Base-by-base conservation (phyloP, 441 rosid genomes). In the Viola pubescens region DNA sequence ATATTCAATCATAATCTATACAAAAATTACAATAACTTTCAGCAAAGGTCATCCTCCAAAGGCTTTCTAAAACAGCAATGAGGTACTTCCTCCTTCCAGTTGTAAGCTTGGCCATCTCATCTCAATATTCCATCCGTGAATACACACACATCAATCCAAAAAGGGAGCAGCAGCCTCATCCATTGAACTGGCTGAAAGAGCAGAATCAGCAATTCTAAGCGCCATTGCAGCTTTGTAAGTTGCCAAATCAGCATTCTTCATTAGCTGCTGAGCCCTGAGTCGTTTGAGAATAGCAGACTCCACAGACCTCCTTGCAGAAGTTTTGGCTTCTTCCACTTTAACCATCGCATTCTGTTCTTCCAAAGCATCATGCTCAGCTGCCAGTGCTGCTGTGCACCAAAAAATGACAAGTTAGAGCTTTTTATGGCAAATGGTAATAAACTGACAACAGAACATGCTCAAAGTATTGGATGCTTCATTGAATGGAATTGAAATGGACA, bases 191-290 rank as follows among this genome's bases (percentile, higher is more conserved):
- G 51, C 64, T 48, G 53, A 46, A 56, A 64, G 56, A 12, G 86
- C 77, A 64, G 81, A 84, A 75, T 84, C 86, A 3, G 89, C 92
- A 54, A 87, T 88, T 70, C 78, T 74, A 4, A 84, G 77, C 7
- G 92, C 79, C 79, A 79, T 56, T 49, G 68, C 60, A 16, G 94
- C 91, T 76, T 76, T 90, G 76, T 82, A 88, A 9, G 81, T 71
- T 19, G 89, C 87, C 74, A 90, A 67, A 62, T 84, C 88, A n/a
- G 96, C 96, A 26, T 72, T 80, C 73, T 75, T 81, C 79, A 82
- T 79, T 6, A 86, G 88, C 50, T 62, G 47, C 70, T 90, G 94
- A 9, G 94, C 97, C 71, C 74, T 68, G 50, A 52, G 59, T 7
- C 97, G 86, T 58, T 79, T 88, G 2, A 47, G 46, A 9, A 81